phyloP scores from a whole-genome alignment of 306 rosid genomes.

The Cercis canadensis region DNA sequence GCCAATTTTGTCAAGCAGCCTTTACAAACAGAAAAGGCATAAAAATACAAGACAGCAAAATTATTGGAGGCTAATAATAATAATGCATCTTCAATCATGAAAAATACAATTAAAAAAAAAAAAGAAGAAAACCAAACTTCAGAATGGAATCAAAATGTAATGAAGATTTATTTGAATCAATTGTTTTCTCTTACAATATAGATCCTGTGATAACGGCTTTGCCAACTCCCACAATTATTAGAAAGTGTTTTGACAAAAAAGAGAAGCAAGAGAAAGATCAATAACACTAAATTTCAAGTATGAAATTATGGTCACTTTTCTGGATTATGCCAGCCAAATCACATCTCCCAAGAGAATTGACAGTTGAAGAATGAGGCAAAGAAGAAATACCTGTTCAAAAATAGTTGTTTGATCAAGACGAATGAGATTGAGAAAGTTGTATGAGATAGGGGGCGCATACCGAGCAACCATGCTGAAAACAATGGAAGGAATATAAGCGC shows the following conservation, averaged over 20 bases:
- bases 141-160: slow-evolving; percentile 15
- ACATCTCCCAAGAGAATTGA: neutral
- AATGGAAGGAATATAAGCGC: slow-evolving; percentile 36
- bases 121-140: slow-evolving; percentile 4
- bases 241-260: slow-evolving; percentile 8
- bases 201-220: too few relatives aligned
- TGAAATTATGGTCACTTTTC: slow-evolving; percentile 23
- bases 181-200: neutral
- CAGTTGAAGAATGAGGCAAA: slow-evolving; percentile 11
- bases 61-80: neutral
- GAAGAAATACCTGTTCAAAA: slow-evolving; percentile 78
- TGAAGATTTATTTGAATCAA: slow-evolving; percentile 26
- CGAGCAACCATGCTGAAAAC: slow-evolving; percentile 90
- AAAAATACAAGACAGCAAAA: slow-evolving; percentile 6
- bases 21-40: slow-evolving; percentile 1
- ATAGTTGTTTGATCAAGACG: slow-evolving; percentile 70
- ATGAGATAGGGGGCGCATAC: slow-evolving; percentile 97
- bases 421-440: slow-evolving; percentile 94
- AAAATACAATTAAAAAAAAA: neutral
- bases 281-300: slow-evolving; percentile 12
- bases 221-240: slow-evolving; percentile 5
- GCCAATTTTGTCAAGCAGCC: slow-evolving; percentile 11
- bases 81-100: too few relatives aligned
- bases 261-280: neutral
- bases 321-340: slow-evolving; percentile 18